Evolutionary conservation across 805 yeast species (phyloP).

Genomic region (Millerozyma miso): DNA sequence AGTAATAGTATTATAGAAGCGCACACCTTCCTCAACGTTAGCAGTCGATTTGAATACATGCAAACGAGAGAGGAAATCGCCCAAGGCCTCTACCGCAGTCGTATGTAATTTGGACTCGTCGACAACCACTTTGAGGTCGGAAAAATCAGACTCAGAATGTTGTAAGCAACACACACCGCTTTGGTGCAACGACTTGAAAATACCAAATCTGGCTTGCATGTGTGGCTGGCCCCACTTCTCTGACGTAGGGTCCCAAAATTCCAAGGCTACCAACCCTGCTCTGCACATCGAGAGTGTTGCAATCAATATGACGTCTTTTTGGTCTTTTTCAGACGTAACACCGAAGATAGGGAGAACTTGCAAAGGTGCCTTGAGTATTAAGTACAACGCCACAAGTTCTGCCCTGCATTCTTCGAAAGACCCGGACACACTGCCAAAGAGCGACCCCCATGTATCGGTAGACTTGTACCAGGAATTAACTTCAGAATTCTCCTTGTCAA

Average conservation of each 20-base stretch:
- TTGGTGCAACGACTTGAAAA: constrained; percentile 67
- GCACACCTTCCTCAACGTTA: constrained; percentile 59
- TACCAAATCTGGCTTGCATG: constrained; percentile 89
- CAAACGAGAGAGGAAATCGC: constrained; percentile 64
- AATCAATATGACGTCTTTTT: constrained; percentile 58
- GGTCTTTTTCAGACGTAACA: constrained; percentile 50
- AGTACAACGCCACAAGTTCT: constrained; percentile 80
- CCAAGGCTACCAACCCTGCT: constrained; percentile 80
- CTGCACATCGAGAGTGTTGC: constrained; percentile 81
- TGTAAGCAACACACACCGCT: constrained; percentile 62
- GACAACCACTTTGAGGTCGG: constrained; percentile 58
- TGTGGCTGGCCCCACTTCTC: constrained; percentile 93
- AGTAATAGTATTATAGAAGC: constrained; percentile 65
- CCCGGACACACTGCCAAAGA: constrained; percentile 79
- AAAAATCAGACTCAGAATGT: constrained; percentile 41
- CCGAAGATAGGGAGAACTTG: constrained; percentile 72
- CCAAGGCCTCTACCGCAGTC: constrained; percentile 69
- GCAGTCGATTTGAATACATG: constrained; percentile 80
- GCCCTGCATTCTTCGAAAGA: constrained; percentile 93
- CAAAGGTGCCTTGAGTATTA: constrained; percentile 58
- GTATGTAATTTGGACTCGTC: constrained; percentile 61
- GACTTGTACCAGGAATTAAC: constrained; percentile 66
- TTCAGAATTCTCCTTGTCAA: constrained; percentile 62
- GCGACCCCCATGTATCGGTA: constrained; percentile 88
- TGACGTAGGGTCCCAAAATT: constrained; percentile 80